Evolutionary conservation across 352 stramenopile genomes (phyloP), one percentile per base, ranked within the genome.

Genomic region (Globisporangium irregulare): DNA sequence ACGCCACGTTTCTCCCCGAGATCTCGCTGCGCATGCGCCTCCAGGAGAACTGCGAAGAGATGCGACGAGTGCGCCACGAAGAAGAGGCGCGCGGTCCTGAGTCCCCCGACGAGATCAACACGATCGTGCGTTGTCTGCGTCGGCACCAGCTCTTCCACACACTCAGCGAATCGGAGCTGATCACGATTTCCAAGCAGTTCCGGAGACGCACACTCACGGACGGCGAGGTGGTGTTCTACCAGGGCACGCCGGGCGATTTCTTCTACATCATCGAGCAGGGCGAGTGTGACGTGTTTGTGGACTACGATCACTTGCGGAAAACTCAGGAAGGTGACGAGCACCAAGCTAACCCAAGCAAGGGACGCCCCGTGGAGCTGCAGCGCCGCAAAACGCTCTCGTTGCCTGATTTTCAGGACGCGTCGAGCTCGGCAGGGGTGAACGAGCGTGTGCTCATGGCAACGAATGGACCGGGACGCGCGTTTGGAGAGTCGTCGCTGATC

Each of bases 201-300:
- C 84, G 83, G 14, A 82, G 84, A 24, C 81, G 81, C 5, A 73
- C 76, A 20, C 54, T 93, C 24, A 59, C 72, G 0, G 73, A 84
- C 12, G 81, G 84, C n/a, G 83, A 95, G 56, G 83, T 93, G 1
- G 85, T 94, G 20, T 96, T 96, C 64, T 93, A 93, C 65, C 89
- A 96, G 67, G 89, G 89, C n/a, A 74, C 70, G 9, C 65, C 76
- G 0, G 87, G 89, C 14, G 86, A 93, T 56, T 92, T 73, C 62
- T 96, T 96, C 54, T 94, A 93, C 67, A 89, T 96, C 63, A 73
- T 96, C 27, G 74, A 94, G 59, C 56, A 79, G 24, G 87, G 89
- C 32, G 81, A 94, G 72, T 93, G 86, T 50, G 84, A 96, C 54
- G 87, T 95, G 4, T 90, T 88, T 62, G 87, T 96, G 4, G 79